phyloP scores from a whole-genome alignment of 345 rosid genomes.

The Cardamine chenopodiifolia region DNA sequence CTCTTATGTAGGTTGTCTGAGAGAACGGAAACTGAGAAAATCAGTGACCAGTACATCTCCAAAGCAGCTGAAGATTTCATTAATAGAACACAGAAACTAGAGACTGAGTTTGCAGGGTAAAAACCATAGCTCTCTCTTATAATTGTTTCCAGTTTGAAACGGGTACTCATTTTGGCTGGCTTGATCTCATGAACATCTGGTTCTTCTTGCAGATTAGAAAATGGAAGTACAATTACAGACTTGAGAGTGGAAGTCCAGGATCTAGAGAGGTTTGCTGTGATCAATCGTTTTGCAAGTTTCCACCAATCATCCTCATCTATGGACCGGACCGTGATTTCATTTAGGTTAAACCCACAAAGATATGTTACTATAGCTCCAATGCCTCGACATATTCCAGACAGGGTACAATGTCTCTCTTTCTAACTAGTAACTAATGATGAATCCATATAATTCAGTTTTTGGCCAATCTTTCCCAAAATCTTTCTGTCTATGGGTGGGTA shows the following conservation, averaged over 20 bases:
- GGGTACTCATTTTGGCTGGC: neutral
- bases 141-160: neutral
- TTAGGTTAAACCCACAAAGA: slow-evolving; percentile 65
- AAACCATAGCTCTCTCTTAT: neutral
- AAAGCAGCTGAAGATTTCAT: slow-evolving; percentile 68
- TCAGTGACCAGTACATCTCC: slow-evolving; percentile 53
- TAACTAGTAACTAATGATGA: slow-evolving; percentile 50
- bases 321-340: slow-evolving; percentile 46
- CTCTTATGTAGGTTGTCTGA: slow-evolving; percentile 49
- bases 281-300: slow-evolving; percentile 88
- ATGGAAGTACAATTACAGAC: slow-evolving; percentile 62
- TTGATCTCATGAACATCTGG: slow-evolving; percentile 22
- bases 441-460: slow-evolving; percentile 15
- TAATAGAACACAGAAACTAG: slow-evolving; percentile 60
- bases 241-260: slow-evolving; percentile 80
- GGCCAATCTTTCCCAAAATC: slow-evolving; percentile 29
- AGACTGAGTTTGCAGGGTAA: slow-evolving; percentile 66
- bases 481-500: slow-evolving; percentile 31
- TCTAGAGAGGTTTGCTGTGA: slow-evolving; percentile 74
- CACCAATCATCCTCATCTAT: slow-evolving; percentile 52
- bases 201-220: slow-evolving; percentile 65
- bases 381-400: slow-evolving; percentile 82
- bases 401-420: slow-evolving; percentile 85
- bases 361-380: slow-evolving; percentile 81
- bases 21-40: slow-evolving; percentile 51